Evolutionary conservation across 768 basidiomycete species (phyloP).

Genomic region (Tricholoma bakamatsutake): DNA sequence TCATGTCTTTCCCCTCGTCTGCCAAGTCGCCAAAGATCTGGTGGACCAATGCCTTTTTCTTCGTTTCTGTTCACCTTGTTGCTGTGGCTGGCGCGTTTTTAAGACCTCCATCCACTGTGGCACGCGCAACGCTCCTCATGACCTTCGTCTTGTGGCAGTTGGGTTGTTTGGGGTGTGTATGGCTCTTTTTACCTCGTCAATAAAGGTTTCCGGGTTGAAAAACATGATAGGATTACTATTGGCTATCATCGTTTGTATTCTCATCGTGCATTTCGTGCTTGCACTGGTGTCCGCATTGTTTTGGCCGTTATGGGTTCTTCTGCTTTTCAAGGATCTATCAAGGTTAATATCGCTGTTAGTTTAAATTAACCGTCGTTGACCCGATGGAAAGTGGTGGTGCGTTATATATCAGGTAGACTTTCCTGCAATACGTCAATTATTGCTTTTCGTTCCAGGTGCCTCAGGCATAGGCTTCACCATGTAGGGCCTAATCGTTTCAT

Average conservation of each 20-base stretch:
- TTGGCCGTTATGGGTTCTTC: conserved; percentile 65
- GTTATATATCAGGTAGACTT: conserved; percentile 8
- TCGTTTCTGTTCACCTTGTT: conserved; percentile 50
- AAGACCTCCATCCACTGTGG: conserved; percentile 40
- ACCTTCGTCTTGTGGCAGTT: conserved; percentile 61
- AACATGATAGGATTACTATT: conserved; percentile 52
- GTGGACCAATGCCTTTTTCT: conserved; percentile 61
- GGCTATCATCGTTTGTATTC: conserved; percentile 81
- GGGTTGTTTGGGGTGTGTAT: conserved; percentile 59
- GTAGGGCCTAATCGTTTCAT: conserved; percentile 27
- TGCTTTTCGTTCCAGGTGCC: conserved; percentile 38
- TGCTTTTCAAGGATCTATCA: conserved; percentile 77
- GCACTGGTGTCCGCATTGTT: conserved; percentile 44
- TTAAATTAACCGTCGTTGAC: neutral
- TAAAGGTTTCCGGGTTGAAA: neutral
- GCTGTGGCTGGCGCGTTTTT: conserved; percentile 46
- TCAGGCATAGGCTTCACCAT: conserved; percentile 73
- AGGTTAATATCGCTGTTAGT: conserved; percentile 34
- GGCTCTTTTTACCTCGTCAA: neutral
- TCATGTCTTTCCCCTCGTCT: neutral
- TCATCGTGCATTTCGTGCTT: conserved; percentile 63
- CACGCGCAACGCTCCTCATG: conserved; percentile 42
- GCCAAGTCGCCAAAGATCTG: conserved; percentile 34
- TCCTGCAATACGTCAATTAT: neutral
- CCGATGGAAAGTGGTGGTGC: conserved; percentile 43